A percentile compares a stretch with the other conserved stretches of the same genome.
Evolutionary conservation across 495 filamentous ascomycete genomes (phyloP).

Genomic region (Pyronema omphalodes): DNA sequence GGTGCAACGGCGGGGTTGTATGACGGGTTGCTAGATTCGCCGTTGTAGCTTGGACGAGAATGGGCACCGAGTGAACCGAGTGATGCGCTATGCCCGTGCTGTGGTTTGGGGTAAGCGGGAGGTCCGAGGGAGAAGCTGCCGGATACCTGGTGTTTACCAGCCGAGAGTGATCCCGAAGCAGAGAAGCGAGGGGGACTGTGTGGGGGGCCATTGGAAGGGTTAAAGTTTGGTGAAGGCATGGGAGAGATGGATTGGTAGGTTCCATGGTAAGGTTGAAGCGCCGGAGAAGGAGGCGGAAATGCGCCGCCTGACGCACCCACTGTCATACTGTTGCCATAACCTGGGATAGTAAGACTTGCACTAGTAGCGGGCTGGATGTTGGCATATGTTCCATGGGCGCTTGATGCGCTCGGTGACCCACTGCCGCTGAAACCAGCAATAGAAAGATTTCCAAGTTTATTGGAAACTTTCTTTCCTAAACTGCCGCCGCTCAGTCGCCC

Average conservation of each 20-base stretch:
- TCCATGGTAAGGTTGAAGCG: slow-evolving; percentile 82
- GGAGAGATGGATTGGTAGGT: slow-evolving; percentile 92
- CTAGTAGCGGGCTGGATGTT: not conserved
- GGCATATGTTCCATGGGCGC: not conserved
- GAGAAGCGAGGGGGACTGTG: slow-evolving; percentile 22
- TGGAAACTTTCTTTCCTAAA: no score
- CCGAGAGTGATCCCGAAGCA: slow-evolving; percentile 9
- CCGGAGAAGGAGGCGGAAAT: slow-evolving; percentile 45
- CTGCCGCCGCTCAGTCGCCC: no score
- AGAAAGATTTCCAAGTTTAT: no score
- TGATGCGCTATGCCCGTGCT: not conserved
- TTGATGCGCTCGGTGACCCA: not conserved
- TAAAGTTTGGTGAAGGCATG: slow-evolving; percentile 58
- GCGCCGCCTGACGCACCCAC: not conserved
- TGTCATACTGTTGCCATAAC: not conserved
- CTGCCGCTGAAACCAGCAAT: not conserved
- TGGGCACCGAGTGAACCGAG: slow-evolving; percentile 23
- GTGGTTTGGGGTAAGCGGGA: slow-evolving; percentile 4
- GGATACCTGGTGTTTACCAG: slow-evolving; percentile 5
- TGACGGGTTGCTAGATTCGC: slow-evolving; percentile 7
- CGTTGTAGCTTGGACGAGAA: slow-evolving; percentile 18
- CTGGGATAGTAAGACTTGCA: no score
- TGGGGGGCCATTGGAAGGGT: not conserved
- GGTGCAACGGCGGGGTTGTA: slow-evolving; percentile 1
- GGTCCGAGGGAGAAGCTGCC: slow-evolving; percentile 16